These are phyloP conservation scores for Boletus pseudo-olivaceus DNA, from an alignment of 768 basidiomycete genomes.

Conservation along the genomic window DNA sequence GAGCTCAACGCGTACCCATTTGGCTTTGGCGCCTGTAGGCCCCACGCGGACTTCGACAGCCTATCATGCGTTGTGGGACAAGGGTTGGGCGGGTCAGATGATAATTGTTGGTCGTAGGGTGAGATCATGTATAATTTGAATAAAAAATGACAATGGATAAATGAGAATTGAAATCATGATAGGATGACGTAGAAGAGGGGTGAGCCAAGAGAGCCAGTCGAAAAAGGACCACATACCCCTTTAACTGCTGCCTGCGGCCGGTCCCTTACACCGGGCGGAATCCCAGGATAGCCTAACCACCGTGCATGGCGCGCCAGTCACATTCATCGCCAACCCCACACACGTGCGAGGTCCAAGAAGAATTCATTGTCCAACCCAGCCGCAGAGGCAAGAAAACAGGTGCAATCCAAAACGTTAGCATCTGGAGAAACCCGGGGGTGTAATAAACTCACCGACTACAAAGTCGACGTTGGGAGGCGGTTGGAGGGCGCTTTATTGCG, in stretches of 20 bases:
- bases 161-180: conserved; percentile 2
- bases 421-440: neutral
- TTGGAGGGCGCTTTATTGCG: conserved; percentile 59
- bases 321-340: conserved; percentile 2
- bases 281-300: conserved; percentile 75
- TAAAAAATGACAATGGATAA: neutral
- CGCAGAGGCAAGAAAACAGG: neutral
- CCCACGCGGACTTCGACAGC: conserved; percentile 83
- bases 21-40: conserved; percentile 75
- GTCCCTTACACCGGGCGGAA: conserved; percentile 73
- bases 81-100: neutral
- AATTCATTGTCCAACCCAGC: neutral
- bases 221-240: conserved; percentile 55
- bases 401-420: conserved; percentile 1
- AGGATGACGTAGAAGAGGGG: neutral
- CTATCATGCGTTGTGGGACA: conserved; percentile 35
- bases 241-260: conserved; percentile 81
- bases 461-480: conserved; percentile 89
- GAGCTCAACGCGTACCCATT: conserved; percentile 90
- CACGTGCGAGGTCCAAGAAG: neutral
- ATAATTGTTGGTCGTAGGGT: conserved; percentile 4
- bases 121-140: neutral
- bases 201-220: conserved; percentile 1
- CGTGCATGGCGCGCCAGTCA: conserved; percentile 5
- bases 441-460: conserved; percentile 59